Evolutionary conservation across 257 asterid genomes (phyloP), one percentile per base, ranked within the genome.

Genomic region (Nyctanthes arbortristis): DNA sequence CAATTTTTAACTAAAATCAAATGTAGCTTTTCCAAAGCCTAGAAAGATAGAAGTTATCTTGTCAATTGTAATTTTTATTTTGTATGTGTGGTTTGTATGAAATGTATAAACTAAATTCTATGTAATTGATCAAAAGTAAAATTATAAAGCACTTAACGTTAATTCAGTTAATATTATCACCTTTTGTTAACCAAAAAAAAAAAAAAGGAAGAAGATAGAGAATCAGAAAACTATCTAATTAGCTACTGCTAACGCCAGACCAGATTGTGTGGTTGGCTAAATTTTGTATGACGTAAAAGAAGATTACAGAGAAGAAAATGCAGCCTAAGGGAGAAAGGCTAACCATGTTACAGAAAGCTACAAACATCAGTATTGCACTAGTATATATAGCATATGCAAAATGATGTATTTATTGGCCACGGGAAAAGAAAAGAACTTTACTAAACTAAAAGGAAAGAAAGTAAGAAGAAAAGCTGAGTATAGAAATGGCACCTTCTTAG

Each of bases 401-500:
- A 52, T 52, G 30, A 22, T 4, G 58, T 52, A 4, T 52, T 7
- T 20, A 12, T 5, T 47, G 22, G 58, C 40, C 14, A 18, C 7
- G 4, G 27, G 32, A 34, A 61, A 1, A 3, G 4, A 16, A 55
- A 27, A 28, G 4, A 33, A 1, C 16, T 29, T 37, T 12, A 12
- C 3, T 61, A 14, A 61, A 45, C 39, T 62, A 10, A 69, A n/a
- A 43, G 54, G 37, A 57, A 25, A 45, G 68, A 13, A 60, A 45
- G 13, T 45, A 27, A 59, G 60, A 49, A 78, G 5, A 63, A 31
- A 34, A 12, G 9, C 35, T 37, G 43, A 35, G 22, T 18, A 55
- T 27, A 28, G 4, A 66, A n/a, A 25, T 28, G 65, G 40, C 56
- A 93, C 98, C 93, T 88, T 82, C 90, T 81, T 66, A 93, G 74